Conservation (phyloP, 306 rosid genomes). For the Pterocarpus santalinus region DNA sequence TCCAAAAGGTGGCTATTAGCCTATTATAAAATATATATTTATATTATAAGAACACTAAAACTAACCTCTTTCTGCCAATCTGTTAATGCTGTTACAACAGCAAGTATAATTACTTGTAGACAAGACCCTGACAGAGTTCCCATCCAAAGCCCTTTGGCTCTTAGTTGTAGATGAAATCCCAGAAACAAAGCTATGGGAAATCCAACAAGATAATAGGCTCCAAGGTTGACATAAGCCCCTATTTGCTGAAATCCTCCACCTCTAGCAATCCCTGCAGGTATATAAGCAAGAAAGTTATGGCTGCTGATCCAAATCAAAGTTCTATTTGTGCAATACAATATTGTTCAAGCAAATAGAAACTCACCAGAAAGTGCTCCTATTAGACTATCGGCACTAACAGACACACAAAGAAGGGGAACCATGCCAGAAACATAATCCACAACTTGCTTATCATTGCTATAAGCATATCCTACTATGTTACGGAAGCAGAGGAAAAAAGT, state of each 20-base stretch:
- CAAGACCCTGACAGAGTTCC: constrained; percentile 56
- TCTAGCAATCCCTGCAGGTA: constrained; percentile 52
- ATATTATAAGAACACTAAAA: neutral
- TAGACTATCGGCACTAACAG: constrained; percentile 60
- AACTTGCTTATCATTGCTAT: constrained; percentile 63
- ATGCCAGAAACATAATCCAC: constrained; percentile 55
- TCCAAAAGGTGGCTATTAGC: neutral
- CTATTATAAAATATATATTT: too few relatives aligned
- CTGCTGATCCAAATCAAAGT: neutral
- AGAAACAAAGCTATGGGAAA: constrained; percentile 47
- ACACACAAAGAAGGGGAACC: constrained; percentile 66
- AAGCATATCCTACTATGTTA: constrained; percentile 64
- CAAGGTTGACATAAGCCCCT: constrained; percentile 63
- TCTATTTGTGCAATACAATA: neutral
- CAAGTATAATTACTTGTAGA: constrained; percentile 42
- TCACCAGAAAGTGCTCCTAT: constrained; percentile 55
- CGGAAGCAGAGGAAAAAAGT: constrained; percentile 50
- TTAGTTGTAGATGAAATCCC: constrained; percentile 48
- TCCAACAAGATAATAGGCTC: constrained; percentile 63
- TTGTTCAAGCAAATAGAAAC: constrained; percentile 6
- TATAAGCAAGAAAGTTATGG: neutral
- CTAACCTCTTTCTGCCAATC: constrained; percentile 62
- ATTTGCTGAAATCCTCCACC: constrained; percentile 60
- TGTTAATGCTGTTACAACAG: constrained; percentile 48
- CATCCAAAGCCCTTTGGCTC: constrained; percentile 60